phyloP scores from a whole-genome alignment of 192 early-diverging fungal genomes.

The Mortierella alpina region DNA sequence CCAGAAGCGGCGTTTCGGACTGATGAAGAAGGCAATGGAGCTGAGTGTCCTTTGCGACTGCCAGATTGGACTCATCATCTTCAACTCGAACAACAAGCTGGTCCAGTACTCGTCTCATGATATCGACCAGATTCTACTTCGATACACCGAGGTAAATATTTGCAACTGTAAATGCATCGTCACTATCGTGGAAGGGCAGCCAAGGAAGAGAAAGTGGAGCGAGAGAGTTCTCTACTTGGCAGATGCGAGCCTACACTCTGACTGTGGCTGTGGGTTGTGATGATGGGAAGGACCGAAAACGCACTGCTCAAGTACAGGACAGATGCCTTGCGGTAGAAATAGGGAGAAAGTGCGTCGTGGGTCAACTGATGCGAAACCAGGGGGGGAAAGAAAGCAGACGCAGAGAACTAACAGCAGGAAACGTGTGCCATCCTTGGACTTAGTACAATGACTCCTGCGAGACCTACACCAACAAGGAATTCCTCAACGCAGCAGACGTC shows the following conservation, averaged over 20 bases:
- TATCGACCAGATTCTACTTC: conserved; percentile 92
- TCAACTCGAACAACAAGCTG: conserved; percentile 94
- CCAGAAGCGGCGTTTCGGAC: conserved; percentile 90
- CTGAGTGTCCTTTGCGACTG: conserved; percentile 94
- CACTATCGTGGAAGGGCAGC: neutral
- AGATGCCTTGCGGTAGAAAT: neutral
- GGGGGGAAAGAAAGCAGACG: neutral
- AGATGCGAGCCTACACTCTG: too few relatives aligned
- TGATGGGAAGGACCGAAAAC: neutral
- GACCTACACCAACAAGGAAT: conserved; percentile 54
- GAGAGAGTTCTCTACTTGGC: too few relatives aligned
- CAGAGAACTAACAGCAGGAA: neutral
- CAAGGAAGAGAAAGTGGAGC: neutral
- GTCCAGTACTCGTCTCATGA: conserved; percentile 94
- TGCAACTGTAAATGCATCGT: neutral
- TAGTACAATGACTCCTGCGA: conserved; percentile 52
- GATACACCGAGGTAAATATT: conserved; percentile 80
- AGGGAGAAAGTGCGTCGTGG: neutral
- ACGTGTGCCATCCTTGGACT: neutral
- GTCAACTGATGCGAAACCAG: conserved; percentile 2
- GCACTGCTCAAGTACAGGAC: neutral
- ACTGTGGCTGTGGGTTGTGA: neutral
- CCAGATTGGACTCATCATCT: conserved; percentile 96
- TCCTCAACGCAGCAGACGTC: conserved; percentile 29
- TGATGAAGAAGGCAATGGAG: conserved; percentile 98